Conservation (phyloP, 2,329 filamentous ascomycete species). For the Xylariaceae sp. region DNA sequence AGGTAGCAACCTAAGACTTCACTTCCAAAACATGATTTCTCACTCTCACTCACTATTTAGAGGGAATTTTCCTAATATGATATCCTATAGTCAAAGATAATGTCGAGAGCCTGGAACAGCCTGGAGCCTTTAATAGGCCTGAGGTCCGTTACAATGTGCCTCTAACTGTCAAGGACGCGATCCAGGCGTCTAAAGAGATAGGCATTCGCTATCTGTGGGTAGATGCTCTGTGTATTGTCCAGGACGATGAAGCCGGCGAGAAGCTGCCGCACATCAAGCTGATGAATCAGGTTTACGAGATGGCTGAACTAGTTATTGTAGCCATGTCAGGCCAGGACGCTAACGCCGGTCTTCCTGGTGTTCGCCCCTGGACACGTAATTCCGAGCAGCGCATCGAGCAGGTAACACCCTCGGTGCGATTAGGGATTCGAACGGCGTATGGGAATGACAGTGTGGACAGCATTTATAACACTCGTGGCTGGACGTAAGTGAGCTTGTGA, state of each 20-base stretch:
- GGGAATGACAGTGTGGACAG: not conserved
- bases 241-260: conserved; percentile 10
- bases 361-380: conserved; percentile 15
- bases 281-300: conserved; percentile 21
- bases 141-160: not conserved
- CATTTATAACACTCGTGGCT: conserved; percentile 9
- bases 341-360: conserved; percentile 4
- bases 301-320: conserved; percentile 10
- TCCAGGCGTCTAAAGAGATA: conserved; percentile 5
- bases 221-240: conserved; percentile 16
- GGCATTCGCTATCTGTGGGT: conserved; percentile 16
- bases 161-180: conserved; percentile 12
- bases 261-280: conserved; percentile 19
- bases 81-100: not conserved
- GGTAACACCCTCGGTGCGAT: conserved; percentile 8
- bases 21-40: too few relatives aligned
- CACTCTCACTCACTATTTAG: too few relatives aligned
- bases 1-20: too few relatives aligned
- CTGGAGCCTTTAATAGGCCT: conserved; percentile 1
- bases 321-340: conserved; percentile 12
- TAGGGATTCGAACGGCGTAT: conserved; percentile 1
- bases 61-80: not conserved
- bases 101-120: conserved; percentile 7
- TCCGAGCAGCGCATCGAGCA: conserved; percentile 16
- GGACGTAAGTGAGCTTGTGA: conserved; percentile 13